Percentiles rank a stretch among this genome's conserved stretches.
These are phyloP conservation scores for Parathielavia hyrcaniae DNA, from an alignment of 495 filamentous ascomycete species.

Conservation along the genomic window DNA sequence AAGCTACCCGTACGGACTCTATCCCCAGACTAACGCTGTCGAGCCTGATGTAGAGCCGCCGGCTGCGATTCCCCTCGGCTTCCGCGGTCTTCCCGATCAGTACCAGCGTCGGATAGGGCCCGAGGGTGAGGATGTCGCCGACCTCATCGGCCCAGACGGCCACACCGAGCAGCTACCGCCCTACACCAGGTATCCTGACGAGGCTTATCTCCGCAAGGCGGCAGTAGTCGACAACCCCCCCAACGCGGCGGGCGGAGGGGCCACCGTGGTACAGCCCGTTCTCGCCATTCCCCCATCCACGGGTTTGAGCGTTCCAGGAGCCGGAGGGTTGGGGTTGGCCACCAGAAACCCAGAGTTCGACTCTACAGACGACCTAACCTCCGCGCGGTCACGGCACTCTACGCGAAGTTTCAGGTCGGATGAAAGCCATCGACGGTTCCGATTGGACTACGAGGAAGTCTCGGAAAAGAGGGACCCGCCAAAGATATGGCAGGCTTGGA, in stretches of 20 bases:
- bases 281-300: background rate
- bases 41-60: slow-evolving; percentile 16
- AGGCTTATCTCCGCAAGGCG: slow-evolving; percentile 22
- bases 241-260: slow-evolving; percentile 1
- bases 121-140: slow-evolving; percentile 76
- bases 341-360: slow-evolving; percentile 51
- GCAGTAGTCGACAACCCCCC: slow-evolving; percentile 11
- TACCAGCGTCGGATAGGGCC: slow-evolving; percentile 69
- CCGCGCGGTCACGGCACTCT: slow-evolving; percentile 49
- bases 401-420: slow-evolving; percentile 46
- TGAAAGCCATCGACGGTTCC: slow-evolving; percentile 39
- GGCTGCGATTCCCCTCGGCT: slow-evolving; percentile 61
- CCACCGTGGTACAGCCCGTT: background rate
- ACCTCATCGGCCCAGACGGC: slow-evolving; percentile 82
- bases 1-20: slow-evolving; percentile 80
- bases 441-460: slow-evolving; percentile 30
- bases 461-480: slow-evolving; percentile 40
- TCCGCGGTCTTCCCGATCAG: slow-evolving; percentile 55
- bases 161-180: slow-evolving; percentile 87
- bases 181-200: slow-evolving; percentile 52
- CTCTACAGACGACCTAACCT: slow-evolving; percentile 47
- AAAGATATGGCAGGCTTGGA: slow-evolving; percentile 54
- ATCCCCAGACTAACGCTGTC: slow-evolving; percentile 59
- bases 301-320: slow-evolving; percentile 35
- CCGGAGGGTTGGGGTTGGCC: slow-evolving; percentile 49